Conservation (phyloP, 2,329 filamentous ascomycete genomes). For the Tolypocladium sp. region DNA sequence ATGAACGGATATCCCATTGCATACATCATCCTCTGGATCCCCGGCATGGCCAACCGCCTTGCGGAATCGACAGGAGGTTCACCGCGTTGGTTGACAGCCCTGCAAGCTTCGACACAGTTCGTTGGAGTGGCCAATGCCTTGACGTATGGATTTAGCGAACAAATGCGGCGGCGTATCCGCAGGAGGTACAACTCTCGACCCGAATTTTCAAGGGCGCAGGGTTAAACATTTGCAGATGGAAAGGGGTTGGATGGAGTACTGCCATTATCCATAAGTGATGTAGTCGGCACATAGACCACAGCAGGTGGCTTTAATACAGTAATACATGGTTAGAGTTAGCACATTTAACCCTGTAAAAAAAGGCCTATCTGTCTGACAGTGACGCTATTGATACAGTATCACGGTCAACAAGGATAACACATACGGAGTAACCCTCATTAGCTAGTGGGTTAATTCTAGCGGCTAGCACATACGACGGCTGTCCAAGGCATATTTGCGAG, state of each 20-base stretch:
- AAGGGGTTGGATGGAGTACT: not conserved
- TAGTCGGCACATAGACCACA: not conserved
- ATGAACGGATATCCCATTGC: slow-evolving; percentile 27
- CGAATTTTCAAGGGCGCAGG: not conserved
- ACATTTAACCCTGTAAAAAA: no score
- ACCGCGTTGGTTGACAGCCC: slow-evolving; percentile 12
- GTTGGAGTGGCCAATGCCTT: slow-evolving; percentile 27
- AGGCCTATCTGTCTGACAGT: no score
- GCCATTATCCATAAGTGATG: not conserved
- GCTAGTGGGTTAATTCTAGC: no score
- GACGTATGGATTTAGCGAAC: slow-evolving; percentile 27
- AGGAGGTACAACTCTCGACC: not conserved
- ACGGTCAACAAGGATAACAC: no score
- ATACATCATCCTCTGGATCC: slow-evolving; percentile 28
- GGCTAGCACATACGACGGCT: no score
- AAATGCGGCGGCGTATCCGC: slow-evolving; percentile 6
- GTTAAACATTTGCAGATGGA: not conserved
- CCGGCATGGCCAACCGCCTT: slow-evolving; percentile 24
- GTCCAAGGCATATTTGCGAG: no score
- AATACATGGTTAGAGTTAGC: no score
- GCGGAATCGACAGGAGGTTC: slow-evolving; percentile 15
- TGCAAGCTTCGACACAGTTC: slow-evolving; percentile 26
- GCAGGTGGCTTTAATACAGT: no score
- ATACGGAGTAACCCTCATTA: no score
- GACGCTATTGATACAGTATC: no score